phyloP scores from a whole-genome alignment of 2,329 filamentous ascomycete species.

The Lasiodiplodia sp. region DNA sequence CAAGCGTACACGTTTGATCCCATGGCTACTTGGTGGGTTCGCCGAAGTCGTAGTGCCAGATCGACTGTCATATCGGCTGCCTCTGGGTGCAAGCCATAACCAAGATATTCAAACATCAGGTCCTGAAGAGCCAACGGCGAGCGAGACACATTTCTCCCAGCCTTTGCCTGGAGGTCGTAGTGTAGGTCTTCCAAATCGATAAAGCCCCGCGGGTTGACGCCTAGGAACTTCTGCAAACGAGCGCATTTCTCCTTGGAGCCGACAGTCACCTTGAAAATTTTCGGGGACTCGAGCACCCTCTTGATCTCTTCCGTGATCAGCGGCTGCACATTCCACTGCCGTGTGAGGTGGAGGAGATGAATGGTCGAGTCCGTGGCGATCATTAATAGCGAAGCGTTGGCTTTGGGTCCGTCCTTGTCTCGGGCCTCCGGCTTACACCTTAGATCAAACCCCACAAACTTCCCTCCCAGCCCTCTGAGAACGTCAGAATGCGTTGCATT shows the following conservation, averaged over 20 bases:
- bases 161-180: neutral
- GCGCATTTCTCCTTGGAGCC: conserved; percentile 71
- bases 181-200: conserved; percentile 68
- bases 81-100: neutral
- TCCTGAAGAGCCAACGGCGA: neutral
- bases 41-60: neutral
- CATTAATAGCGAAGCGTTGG: conserved; percentile 83
- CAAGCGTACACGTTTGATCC: neutral
- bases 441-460: conserved; percentile 81
- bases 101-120: neutral
- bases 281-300: conserved; percentile 73
- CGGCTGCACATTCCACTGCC: conserved; percentile 48
- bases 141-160: neutral
- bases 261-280: conserved; percentile 79
- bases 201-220: conserved; percentile 69
- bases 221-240: conserved; percentile 72
- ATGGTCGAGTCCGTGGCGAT: conserved; percentile 79
- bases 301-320: conserved; percentile 71
- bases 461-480: neutral
- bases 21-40: neutral
- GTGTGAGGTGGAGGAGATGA: conserved; percentile 77
- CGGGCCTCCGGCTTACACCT: conserved; percentile 74
- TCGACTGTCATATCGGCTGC: neutral
- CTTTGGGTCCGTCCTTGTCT: conserved; percentile 60
- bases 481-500: neutral